Evolutionary conservation across 805 yeast species (phyloP), one percentile per base, ranked within the genome.

Genomic region (Monosporozyma solicola): DNA sequence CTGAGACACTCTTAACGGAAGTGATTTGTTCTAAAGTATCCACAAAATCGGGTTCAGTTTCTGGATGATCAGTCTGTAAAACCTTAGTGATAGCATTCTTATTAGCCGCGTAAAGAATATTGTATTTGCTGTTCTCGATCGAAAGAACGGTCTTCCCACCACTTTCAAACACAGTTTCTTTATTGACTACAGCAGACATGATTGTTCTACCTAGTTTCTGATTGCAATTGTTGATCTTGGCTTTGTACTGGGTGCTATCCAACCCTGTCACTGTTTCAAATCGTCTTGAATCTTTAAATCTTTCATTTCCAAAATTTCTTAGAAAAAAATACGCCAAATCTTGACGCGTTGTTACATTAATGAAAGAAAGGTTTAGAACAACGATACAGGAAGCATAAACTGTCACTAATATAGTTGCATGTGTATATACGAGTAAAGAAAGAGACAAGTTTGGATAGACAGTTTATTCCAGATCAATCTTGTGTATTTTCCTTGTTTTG

Each of bases 11-110:
- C 35, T 46, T 51, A 5, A 63, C 48, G 0, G 79, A 69, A 0
- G 82, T 77, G 48, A 80, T 59, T 49, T 74, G 72, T 24, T 75
- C 78, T 9, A 72, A 57, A 4, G 76, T 74, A 57, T 83, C 86
- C 8, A 82, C 57, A 6, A 84, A 75, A 29, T 73, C 78, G 2
- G 89, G 88, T 62, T 84, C 88, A 51, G 77, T 73, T 47, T 80
- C 80, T 0, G 80, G 76, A 27, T 74, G 73, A 47, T 70, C 63
- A 13, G 74, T 57, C 52, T 75, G 71, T 57, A 82, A 74, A 16
- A 80, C 71, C 63, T 82, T 83, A 39, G 77, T 65, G 25, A 82
- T 62, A 1, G 85, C 84, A 32, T 71, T 73, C 56, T 79, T 74
- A 54, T 80, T 81, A n/a, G 79, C 81, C 2, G 76, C 80, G 35